Evolutionary conservation across 306 rosid genomes (phyloP).

Genomic region (Spatholobus suberectus): DNA sequence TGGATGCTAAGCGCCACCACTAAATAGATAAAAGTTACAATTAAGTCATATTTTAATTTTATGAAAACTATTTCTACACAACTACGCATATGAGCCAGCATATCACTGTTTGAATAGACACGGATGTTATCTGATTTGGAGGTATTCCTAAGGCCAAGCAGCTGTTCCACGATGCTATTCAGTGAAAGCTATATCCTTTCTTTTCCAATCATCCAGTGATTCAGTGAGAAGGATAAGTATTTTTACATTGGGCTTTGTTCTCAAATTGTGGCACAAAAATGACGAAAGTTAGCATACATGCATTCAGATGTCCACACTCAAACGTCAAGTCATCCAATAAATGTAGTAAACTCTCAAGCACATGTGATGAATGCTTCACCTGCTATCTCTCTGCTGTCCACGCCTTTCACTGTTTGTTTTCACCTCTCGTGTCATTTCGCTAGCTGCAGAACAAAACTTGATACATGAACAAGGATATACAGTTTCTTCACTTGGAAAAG

Average conservation of each 20-base stretch:
- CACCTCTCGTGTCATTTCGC: background rate
- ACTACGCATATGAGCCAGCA: background rate
- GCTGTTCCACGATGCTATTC: slow-evolving; percentile 35
- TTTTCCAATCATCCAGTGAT: slow-evolving; percentile 45
- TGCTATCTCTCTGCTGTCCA: background rate
- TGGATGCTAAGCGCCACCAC: too few relatives aligned
- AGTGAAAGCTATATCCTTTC: slow-evolving; percentile 41
- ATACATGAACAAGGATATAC: background rate
- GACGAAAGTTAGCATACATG: slow-evolving; percentile 20
- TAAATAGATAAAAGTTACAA: background rate
- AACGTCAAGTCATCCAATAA: background rate
- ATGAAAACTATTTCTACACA: background rate
- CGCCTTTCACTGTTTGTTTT: background rate
- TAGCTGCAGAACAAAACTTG: background rate
- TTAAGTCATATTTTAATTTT: background rate
- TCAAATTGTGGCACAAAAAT: slow-evolving; percentile 35
- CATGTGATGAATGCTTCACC: background rate
- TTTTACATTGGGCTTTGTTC: slow-evolving; percentile 37
- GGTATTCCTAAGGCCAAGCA: slow-evolving; percentile 27
- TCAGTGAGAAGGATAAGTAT: slow-evolving; percentile 31
- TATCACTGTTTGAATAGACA: background rate
- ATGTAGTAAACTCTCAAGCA: background rate
- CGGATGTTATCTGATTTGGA: slow-evolving; percentile 33
- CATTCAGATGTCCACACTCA: slow-evolving; percentile 23
- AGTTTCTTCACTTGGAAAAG: background rate